Percentiles rank a stretch among this genome's conserved stretches.
These are phyloP conservation scores for Chytridiales sp. DNA, from an alignment of 371 early-diverging fungal genomes.

Conservation along the genomic window DNA sequence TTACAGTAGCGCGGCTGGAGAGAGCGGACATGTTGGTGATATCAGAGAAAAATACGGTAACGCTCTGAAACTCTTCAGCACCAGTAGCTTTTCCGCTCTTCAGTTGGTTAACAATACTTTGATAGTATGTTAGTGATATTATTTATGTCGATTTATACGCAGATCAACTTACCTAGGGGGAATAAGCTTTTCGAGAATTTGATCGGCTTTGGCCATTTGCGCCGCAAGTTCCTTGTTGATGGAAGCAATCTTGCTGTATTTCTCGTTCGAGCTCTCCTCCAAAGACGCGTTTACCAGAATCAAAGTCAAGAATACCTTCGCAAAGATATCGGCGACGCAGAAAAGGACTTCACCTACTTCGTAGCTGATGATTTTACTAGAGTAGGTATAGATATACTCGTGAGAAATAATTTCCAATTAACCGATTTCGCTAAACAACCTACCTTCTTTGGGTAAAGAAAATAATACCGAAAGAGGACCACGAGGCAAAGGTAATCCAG, in stretches of 20 bases:
- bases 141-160: not conserved
- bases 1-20: constrained; percentile 13
- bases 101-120: constrained; percentile 32
- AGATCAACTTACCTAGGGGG: constrained; percentile 30
- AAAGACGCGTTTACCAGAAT: constrained; percentile 38
- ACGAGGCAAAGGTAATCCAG: constrained; percentile 24
- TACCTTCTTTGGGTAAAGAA: constrained; percentile 22
- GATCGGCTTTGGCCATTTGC: constrained; percentile 34
- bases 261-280: constrained; percentile 37
- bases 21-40: constrained; percentile 37
- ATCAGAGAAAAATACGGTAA: constrained; percentile 46
- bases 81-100: constrained; percentile 38
- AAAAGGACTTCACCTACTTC: constrained; percentile 33
- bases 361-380: constrained; percentile 26
- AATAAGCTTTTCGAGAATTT: constrained; percentile 37
- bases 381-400: constrained; percentile 24
- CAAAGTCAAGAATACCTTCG: constrained; percentile 42
- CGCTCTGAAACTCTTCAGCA: constrained; percentile 36
- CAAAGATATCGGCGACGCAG: constrained; percentile 35
- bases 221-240: constrained; percentile 30
- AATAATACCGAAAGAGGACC: constrained; percentile 29
- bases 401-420: constrained; percentile 33
- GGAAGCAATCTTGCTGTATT: constrained; percentile 24
- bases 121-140: not conserved
- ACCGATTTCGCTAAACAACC: constrained; percentile 10